These are phyloP conservation scores for Mycena filopes DNA, from an alignment of 768 basidiomycete genomes.

Conservation along the genomic window DNA sequence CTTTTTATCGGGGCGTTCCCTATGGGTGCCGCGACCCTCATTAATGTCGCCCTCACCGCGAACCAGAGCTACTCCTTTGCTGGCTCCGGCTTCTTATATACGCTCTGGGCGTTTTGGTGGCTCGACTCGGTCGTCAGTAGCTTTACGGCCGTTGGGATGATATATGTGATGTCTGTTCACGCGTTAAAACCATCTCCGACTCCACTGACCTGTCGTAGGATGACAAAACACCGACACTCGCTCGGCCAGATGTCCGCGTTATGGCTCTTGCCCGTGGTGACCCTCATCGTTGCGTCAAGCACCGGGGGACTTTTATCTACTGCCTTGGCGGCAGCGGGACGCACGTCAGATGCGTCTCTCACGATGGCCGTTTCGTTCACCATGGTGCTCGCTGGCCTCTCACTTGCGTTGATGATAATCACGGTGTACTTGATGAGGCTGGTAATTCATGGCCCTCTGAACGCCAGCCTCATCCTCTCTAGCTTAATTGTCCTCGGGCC, in stretches of 20 bases:
- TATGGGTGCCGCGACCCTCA: conserved; percentile 65
- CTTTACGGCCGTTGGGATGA: conserved; percentile 39
- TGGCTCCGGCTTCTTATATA: conserved; percentile 58
- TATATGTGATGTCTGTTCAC: conserved; percentile 35
- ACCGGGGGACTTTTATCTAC: conserved; percentile 62
- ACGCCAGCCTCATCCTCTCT: conserved; percentile 52
- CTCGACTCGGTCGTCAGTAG: conserved; percentile 62
- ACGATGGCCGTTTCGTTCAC: conserved; percentile 56
- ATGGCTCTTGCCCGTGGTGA: conserved; percentile 73
- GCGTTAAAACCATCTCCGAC: background rate
- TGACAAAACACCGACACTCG: conserved; percentile 64
- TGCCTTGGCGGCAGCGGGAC: conserved; percentile 49
- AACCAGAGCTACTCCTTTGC: conserved; percentile 57
- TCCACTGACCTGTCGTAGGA: conserved; percentile 47
- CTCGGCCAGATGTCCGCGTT: conserved; percentile 57
- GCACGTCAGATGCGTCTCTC: conserved; percentile 52
- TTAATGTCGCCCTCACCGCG: conserved; percentile 54
- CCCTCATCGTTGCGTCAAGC: conserved; percentile 69
- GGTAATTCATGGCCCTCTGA: conserved; percentile 57
- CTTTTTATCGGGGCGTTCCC: conserved; percentile 56
- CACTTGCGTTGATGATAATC: conserved; percentile 64
- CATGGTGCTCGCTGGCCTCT: conserved; percentile 50
- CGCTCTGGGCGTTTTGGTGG: conserved; percentile 75
- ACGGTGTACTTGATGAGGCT: conserved; percentile 63
- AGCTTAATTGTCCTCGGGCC: conserved; percentile 70